Evolutionary conservation across 2,329 filamentous ascomycete genomes (phyloP).

Genomic region (Pseudocercospora macadamiae): DNA sequence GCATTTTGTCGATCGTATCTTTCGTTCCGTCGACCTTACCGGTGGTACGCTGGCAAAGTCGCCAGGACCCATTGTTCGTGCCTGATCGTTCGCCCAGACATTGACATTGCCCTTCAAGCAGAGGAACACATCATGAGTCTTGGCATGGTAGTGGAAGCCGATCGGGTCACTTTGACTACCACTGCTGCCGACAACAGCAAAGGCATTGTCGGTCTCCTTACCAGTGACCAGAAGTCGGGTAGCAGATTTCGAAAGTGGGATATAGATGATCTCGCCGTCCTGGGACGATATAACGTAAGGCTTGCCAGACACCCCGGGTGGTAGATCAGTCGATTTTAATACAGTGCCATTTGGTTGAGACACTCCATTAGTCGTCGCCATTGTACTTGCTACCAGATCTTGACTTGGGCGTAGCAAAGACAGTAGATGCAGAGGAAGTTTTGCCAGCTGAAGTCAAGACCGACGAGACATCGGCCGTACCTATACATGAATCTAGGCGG

Average conservation of each 20-base stretch:
- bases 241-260: conserved; percentile 56
- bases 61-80: conserved; percentile 56
- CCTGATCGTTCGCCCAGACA: conserved; percentile 62
- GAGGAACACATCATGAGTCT: conserved; percentile 62
- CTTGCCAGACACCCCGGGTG: conserved; percentile 26
- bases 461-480: not conserved
- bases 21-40: conserved; percentile 39
- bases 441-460: not conserved
- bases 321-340: conserved; percentile 14
- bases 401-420: not conserved
- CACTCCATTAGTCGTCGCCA: conserved; percentile 1
- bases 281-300: conserved; percentile 35
- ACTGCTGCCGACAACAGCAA: conserved; percentile 56
- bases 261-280: conserved; percentile 56
- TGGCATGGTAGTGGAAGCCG: conserved; percentile 61
- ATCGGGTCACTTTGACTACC: conserved; percentile 51
- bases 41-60: conserved; percentile 63
- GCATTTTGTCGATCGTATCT: not conserved
- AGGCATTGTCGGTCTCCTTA: conserved; percentile 55
- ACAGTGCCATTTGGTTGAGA: conserved; percentile 2
- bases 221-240: conserved; percentile 57
- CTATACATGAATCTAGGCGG: not conserved
- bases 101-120: conserved; percentile 59
- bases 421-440: not conserved
- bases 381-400: not conserved